Percentiles rank a stretch among this genome's conserved stretches.
Evolutionary conservation across 768 basidiomycete genomes (phyloP).

Genomic region (Paxillus ammoniavirescens): DNA sequence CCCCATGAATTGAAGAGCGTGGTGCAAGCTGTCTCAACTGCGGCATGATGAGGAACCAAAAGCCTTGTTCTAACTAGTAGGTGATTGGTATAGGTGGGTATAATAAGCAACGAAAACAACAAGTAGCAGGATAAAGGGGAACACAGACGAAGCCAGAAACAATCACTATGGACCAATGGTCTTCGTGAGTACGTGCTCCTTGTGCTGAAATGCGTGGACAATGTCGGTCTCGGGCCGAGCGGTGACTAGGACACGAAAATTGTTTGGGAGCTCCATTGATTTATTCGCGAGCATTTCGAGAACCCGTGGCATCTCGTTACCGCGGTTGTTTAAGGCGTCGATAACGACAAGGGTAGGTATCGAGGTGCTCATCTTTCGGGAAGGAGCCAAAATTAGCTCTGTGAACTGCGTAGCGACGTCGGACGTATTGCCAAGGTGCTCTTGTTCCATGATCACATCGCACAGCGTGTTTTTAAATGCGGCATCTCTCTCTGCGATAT

Average conservation of each 20-base stretch:
- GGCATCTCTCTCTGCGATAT: slow-evolving; percentile 15
- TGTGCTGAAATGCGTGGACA: neutral
- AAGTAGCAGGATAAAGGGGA: too few species aligned
- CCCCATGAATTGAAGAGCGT: too few species aligned
- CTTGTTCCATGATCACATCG: neutral
- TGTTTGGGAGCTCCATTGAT: neutral
- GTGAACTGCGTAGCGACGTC: neutral
- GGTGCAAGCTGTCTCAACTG: too few species aligned
- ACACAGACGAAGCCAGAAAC: too few species aligned
- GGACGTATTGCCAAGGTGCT: neutral
- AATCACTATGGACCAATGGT: too few species aligned
- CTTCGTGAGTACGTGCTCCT: neutral
- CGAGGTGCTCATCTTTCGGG: neutral
- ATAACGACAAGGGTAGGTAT: slow-evolving; percentile 1
- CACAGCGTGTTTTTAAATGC: neutral
- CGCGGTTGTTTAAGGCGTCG: neutral
- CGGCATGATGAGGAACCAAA: too few species aligned
- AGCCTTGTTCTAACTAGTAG: too few species aligned
- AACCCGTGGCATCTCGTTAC: neutral
- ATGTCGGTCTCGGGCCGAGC: neutral
- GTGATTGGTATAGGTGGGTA: too few species aligned
- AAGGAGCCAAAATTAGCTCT: neutral
- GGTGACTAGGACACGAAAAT: neutral
- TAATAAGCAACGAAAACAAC: too few species aligned
- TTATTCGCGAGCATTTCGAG: neutral